Evolutionary conservation across 495 filamentous ascomycete genomes (phyloP), one percentile per base, ranked within the genome.

Genomic region (Paragyromitra xinjiangensis): DNA sequence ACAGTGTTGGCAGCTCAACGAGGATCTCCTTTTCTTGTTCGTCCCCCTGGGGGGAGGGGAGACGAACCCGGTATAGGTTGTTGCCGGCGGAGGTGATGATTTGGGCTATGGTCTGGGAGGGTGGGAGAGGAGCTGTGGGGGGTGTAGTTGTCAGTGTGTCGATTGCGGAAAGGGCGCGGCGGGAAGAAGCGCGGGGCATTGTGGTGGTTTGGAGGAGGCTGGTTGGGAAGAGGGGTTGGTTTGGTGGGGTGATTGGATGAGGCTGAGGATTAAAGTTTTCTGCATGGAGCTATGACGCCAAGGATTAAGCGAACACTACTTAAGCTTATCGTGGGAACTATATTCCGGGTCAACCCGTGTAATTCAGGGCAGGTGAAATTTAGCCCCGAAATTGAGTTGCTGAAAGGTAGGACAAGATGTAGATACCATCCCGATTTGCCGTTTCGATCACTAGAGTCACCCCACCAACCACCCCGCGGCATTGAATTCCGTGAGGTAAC

Each of bases 1-100:
- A 98, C 8, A 90, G 88, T 0, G 92, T 83, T 3, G 90, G 89
- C 56, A 98, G 87, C 85, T 97, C 94, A 26, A 92, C 91, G 5
- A 97, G 85, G 39, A 91, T 76, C 50, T 86, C 83, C 75, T 90
- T 89, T 42, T 37, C 66, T 83, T 78, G 74, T 82, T 84, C 63
- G 88, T 26, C 26, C 14, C 22, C 14, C 5, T 55, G 3, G 7
- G 26, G 19, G 11, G 51, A 37, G 51, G 81, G 89, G 37, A 92
- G 83, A 73, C 89, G 87, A 64, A 93, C 92, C 62, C 87, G 86
- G 85, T 95, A 98, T 37, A 96, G 87, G 82, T 91, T 94, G 84
- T 96, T 97, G 71, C 95, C 95, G 73, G 93, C 90, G 59, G 90
- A 91, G 82, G 94, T 92, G 82, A 92, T 83, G 63, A 95, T 89